Evolutionary conservation across 441 rosid genomes (phyloP).

Genomic region (Populus tomentosa): DNA sequence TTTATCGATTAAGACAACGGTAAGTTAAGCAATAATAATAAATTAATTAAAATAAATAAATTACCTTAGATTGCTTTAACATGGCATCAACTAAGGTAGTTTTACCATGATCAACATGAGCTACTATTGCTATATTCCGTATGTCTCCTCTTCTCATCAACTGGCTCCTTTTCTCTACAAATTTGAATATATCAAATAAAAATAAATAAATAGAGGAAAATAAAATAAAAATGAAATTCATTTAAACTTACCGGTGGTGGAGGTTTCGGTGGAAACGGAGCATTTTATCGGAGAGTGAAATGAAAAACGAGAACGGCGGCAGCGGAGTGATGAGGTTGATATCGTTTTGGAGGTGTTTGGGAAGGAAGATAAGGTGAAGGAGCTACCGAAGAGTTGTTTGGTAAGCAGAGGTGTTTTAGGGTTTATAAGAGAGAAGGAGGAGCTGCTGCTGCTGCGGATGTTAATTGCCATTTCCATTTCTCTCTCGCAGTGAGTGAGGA

Average conservation of each 20-base stretch:
- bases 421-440: conserved; percentile 31
- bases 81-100: conserved; percentile 96
- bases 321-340: conserved; percentile 35
- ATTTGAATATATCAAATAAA: background rate
- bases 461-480: conserved; percentile 53
- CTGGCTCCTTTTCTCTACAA: conserved; percentile 56
- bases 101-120: conserved; percentile 98
- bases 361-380: conserved; percentile 37
- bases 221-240: too few species aligned
- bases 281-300: conserved; percentile 46
- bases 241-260: conserved; percentile 6
- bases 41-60: too few species aligned
- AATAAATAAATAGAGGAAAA: background rate
- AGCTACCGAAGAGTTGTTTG: conserved; percentile 35
- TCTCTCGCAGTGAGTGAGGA: conserved; percentile 17
- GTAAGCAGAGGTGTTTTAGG: conserved; percentile 30
- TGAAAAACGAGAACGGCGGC: conserved; percentile 29
- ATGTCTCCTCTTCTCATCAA: conserved; percentile 68
- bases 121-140: conserved; percentile 93
- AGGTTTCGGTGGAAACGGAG: conserved; percentile 58
- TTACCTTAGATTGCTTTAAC: conserved; percentile 93
- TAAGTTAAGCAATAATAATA: too few species aligned
- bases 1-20: background rate
- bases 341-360: conserved; percentile 9
- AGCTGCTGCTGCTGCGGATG: conserved; percentile 29